These are phyloP conservation scores for Pythium chondricola DNA, from an alignment of 352 stramenopile species.

Conservation along the genomic window DNA sequence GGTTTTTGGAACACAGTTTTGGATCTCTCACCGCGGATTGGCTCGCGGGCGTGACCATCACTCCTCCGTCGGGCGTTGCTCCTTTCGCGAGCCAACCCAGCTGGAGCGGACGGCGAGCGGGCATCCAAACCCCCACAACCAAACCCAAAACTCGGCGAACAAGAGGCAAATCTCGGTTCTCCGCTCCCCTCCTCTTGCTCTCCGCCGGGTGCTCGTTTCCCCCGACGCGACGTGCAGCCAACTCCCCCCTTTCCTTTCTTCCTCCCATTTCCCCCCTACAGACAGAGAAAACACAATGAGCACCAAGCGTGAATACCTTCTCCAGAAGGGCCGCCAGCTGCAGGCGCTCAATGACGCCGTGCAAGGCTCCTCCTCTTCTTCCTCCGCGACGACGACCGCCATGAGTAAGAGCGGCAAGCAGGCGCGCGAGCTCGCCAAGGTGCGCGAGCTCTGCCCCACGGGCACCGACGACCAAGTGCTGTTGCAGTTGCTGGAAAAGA, in stretches of 20 bases:
- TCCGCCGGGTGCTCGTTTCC: neutral
- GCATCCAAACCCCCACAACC: conserved; percentile 4
- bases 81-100: conserved; percentile 9
- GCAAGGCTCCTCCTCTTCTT: conserved; percentile 24
- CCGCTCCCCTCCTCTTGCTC: conserved; percentile 4
- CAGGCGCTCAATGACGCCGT: conserved; percentile 61
- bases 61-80: conserved; percentile 16
- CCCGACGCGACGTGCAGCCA: neutral
- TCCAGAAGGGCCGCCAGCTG: conserved; percentile 78
- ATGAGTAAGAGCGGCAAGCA: conserved; percentile 27
- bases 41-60: conserved; percentile 18
- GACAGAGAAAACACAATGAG: conserved; percentile 57
- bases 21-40: conserved; percentile 6
- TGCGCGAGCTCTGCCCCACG: conserved; percentile 76
- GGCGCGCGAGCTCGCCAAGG: conserved; percentile 65
- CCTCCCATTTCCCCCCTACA: conserved; percentile 20
- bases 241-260: conserved; percentile 5
- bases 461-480: conserved; percentile 75
- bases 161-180: neutral
- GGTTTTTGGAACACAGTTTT: conserved; percentile 19
- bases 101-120: neutral
- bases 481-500: conserved; percentile 54
- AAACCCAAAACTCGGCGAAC: conserved; percentile 11
- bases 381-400: neutral
- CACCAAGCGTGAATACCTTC: conserved; percentile 72